Conservation (phyloP, 257 asterid species). For the Solanum pinnatisectum region DNA sequence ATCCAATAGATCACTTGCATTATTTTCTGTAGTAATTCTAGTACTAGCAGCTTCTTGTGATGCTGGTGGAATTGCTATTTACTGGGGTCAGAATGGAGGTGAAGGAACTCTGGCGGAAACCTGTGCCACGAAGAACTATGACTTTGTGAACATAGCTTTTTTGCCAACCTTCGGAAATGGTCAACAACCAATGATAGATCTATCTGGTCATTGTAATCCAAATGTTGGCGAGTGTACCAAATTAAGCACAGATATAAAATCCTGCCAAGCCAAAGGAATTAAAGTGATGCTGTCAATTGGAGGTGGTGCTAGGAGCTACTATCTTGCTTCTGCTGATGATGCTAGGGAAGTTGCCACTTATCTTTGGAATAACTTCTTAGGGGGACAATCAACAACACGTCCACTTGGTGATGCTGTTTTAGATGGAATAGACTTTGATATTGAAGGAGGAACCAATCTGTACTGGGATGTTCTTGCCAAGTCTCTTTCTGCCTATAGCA, state of each 20-base stretch:
- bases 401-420: conserved; percentile 4
- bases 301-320: not conserved
- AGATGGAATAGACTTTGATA: conserved; percentile 7
- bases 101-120: not conserved
- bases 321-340: conserved; percentile 2
- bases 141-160: not conserved
- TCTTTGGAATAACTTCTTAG: conserved; percentile 7
- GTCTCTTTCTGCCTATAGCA: conserved; percentile 5
- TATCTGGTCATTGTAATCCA: conserved; percentile 1
- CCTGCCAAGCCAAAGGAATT: not conserved
- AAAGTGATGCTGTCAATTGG: not conserved
- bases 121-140: not conserved
- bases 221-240: not conserved
- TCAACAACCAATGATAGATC: not conserved
- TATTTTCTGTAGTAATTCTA: not conserved
- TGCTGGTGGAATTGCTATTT: conserved; percentile 4
- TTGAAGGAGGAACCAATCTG: not conserved
- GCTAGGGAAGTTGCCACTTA: conserved; percentile 4
- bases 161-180: not conserved
- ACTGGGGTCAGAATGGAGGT: conserved; percentile 5
- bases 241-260: not conserved
- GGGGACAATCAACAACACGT: not conserved
- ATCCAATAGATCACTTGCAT: not conserved
- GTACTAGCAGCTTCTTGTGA: not conserved
- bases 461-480: conserved; percentile 7